Evolutionary conservation across 495 filamentous ascomycete genomes (phyloP).

Genomic region (Daldinia concentrica): DNA sequence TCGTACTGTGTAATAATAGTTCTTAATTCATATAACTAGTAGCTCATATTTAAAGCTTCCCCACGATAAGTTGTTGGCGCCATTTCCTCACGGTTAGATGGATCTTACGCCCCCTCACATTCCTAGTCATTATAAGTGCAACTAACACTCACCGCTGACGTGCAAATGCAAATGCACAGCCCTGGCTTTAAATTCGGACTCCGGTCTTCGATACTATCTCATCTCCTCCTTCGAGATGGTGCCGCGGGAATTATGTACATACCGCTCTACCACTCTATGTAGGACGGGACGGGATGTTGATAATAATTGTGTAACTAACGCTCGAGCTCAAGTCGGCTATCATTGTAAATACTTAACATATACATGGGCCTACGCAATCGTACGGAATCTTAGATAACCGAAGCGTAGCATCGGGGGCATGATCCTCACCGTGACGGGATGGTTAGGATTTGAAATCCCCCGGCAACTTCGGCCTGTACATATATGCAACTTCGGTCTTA

Average conservation of each 20-base stretch:
- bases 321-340: no score
- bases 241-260: no score
- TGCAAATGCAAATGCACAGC: not conserved
- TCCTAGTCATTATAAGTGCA: not conserved
- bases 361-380: not conserved
- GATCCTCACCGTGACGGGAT: not conserved
- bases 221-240: no score
- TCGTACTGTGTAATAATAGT: not conserved
- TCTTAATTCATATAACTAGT: not conserved
- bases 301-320: no score
- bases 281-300: no score
- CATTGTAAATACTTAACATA: not conserved
- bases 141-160: not conserved
- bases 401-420: not conserved
- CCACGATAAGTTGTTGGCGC: not conserved
- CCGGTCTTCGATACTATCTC: not conserved
- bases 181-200: not conserved
- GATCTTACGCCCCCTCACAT: constrained; percentile 2
- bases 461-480: not conserved
- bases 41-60: not conserved
- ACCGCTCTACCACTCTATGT: no score
- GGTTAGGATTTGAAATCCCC: not conserved
- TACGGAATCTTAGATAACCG: constrained; percentile 2
- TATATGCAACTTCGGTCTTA: not conserved
- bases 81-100: not conserved